Evolutionary conservation across 176 grass and related monocot genomes (phyloP).

Genomic region (Triticum monococcum): DNA sequence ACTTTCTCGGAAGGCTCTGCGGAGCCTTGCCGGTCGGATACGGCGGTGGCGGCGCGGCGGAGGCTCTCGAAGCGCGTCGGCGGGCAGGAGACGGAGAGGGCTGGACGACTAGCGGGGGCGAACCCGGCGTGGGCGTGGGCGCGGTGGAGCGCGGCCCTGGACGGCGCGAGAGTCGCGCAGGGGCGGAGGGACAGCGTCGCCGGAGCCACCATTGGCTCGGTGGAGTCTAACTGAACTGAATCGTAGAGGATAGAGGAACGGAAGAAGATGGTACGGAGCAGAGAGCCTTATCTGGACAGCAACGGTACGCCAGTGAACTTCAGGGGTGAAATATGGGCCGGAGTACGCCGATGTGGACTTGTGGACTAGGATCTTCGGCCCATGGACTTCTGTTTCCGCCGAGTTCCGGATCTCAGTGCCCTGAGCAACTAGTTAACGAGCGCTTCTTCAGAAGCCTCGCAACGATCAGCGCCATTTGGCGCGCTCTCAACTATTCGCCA

Average conservation of each 20-base stretch:
- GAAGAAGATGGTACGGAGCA: not conserved
- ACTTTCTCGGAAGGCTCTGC: conserved; percentile 49
- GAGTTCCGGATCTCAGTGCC: too few relatives aligned
- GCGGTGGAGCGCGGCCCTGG: conserved; percentile 5
- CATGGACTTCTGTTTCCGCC: too few relatives aligned
- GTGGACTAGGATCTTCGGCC: too few relatives aligned
- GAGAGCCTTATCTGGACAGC: conserved; percentile 54
- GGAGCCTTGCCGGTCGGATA: conserved; percentile 53
- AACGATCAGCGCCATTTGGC: too few relatives aligned
- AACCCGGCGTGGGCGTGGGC: conserved; percentile 7
- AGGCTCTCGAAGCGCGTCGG: not conserved
- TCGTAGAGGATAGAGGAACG: conserved; percentile 19
- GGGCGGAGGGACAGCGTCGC: conserved; percentile 60
- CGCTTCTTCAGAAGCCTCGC: too few relatives aligned
- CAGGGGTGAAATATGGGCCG: too few relatives aligned
- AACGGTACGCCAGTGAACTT: not conserved
- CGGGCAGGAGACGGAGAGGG: conserved; percentile 11
- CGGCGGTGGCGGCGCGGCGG: conserved; percentile 59
- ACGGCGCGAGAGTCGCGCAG: conserved; percentile 28
- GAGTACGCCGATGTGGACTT: too few relatives aligned
- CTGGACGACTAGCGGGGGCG: conserved; percentile 4
- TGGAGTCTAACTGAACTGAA: not conserved
- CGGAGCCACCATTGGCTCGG: conserved; percentile 59
- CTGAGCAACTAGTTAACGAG: too few relatives aligned
- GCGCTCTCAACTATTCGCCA: too few relatives aligned